phyloP scores from a whole-genome alignment of 805 yeast genomes.

The Yarrowia divulgata region DNA sequence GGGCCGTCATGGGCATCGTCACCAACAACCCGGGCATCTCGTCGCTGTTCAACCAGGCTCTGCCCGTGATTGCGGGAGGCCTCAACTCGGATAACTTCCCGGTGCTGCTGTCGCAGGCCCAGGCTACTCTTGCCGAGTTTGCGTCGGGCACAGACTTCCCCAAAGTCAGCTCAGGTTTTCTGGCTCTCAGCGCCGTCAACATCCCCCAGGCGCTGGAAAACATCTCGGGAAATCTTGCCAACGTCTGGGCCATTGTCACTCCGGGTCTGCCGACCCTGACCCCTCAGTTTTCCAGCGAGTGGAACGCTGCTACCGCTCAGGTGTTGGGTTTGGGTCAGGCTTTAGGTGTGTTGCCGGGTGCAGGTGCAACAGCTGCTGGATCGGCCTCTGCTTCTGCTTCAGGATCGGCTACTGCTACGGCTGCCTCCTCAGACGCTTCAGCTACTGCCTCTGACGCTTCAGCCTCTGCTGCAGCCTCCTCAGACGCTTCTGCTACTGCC shows the following conservation, averaged over 20 bases:
- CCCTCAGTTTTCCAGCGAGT: constrained; percentile 15
- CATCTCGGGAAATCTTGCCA: constrained; percentile 2
- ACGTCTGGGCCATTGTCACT: constrained; percentile 5
- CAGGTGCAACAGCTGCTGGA: background rate
- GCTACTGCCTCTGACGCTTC: background rate
- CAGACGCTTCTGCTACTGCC: background rate
- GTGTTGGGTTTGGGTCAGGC: background rate
- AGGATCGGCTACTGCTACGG: background rate
- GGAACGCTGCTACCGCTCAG: constrained; percentile 18
- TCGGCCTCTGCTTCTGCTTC: background rate
- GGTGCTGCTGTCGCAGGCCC: background rate
- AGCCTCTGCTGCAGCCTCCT: background rate
- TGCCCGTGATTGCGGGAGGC: constrained; percentile 8
- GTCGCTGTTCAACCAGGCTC: background rate
- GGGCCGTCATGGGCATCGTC: constrained; percentile 21
- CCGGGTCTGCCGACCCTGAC: constrained; percentile 22
- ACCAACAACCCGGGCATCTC: constrained; percentile 20
- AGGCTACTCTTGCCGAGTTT: background rate
- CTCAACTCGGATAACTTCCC: constrained; percentile 35
- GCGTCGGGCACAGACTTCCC: constrained; percentile 7
- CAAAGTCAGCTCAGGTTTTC: background rate
- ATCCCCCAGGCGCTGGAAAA: constrained; percentile 21
- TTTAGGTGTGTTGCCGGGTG: constrained; percentile 5
- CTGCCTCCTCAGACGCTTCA: too few species aligned
- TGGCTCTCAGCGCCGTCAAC: constrained; percentile 13